phyloP scores from a whole-genome alignment of 768 basidiomycete species.

The Amanita molliuscula region DNA sequence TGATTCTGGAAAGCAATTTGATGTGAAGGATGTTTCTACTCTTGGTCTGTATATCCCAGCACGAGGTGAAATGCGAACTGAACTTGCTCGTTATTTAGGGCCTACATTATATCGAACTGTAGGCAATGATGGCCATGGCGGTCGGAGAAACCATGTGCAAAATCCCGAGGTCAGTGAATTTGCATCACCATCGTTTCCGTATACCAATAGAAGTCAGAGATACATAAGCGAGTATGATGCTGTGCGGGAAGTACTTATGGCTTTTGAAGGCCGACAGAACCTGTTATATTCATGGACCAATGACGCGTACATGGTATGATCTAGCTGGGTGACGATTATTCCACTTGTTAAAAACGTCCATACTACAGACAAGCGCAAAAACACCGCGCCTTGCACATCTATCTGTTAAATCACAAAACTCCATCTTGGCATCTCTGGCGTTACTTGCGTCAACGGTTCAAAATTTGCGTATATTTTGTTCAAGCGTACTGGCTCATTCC shows the following conservation, averaged over 20 bases:
- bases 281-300: constrained; percentile 36
- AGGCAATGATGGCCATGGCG: constrained; percentile 20
- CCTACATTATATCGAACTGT: constrained; percentile 31
- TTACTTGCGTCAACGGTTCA: constrained; percentile 48
- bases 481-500: constrained; percentile 31
- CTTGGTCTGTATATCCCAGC: constrained; percentile 34
- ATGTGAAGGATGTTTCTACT: constrained; percentile 64
- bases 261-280: constrained; percentile 62
- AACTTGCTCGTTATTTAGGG: constrained; percentile 20
- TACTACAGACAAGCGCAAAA: constrained; percentile 32
- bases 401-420: constrained; percentile 54
- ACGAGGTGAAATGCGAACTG: neutral
- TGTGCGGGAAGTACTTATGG: constrained; percentile 68
- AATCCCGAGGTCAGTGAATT: constrained; percentile 28
- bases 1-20: constrained; percentile 33
- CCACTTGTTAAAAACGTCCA: neutral
- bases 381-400: constrained; percentile 58
- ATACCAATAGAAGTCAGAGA: constrained; percentile 25
- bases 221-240: constrained; percentile 70
- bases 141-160: constrained; percentile 25
- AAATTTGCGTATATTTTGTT: constrained; percentile 54
- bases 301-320: constrained; percentile 21
- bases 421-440: constrained; percentile 51
- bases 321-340: neutral
- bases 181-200: neutral